These are phyloP conservation scores for Podaxis sp. DNA, from an alignment of 768 basidiomycete species.

Conservation along the genomic window DNA sequence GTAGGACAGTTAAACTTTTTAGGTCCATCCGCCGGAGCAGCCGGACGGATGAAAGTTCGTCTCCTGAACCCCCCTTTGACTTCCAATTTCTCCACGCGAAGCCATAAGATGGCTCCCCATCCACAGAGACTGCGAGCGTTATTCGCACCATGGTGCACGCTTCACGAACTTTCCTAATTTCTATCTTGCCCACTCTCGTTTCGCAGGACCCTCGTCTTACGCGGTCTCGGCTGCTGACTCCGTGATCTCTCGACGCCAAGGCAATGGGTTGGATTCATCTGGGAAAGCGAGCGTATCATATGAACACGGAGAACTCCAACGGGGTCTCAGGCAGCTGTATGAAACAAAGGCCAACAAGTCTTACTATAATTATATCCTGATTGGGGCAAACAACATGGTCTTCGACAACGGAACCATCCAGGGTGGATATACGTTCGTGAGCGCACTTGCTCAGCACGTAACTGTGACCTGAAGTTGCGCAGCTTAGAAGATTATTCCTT, in stretches of 20 bases:
- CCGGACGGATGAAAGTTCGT: neutral
- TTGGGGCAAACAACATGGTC: constrained; percentile 35
- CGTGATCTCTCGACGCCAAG: constrained; percentile 37
- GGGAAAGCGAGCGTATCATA: constrained; percentile 33
- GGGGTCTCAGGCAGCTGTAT: constrained; percentile 34
- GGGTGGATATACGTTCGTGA: constrained; percentile 32
- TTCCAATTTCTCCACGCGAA: constrained; percentile 4
- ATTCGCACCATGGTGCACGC: neutral
- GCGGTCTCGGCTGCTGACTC: constrained; percentile 45
- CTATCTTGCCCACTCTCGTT: neutral
- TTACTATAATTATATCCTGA: constrained; percentile 37
- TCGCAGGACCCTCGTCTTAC: constrained; percentile 32
- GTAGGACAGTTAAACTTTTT: too few species aligned
- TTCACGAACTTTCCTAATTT: neutral
- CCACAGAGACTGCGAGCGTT: too few species aligned
- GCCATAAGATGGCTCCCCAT: neutral
- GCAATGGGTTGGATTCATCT: constrained; percentile 31
- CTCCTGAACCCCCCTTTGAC: neutral
- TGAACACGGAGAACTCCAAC: constrained; percentile 35
- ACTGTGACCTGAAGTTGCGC: neutral
- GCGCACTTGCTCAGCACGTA: neutral
- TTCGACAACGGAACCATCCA: constrained; percentile 32
- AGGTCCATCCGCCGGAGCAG: neutral
- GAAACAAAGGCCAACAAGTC: constrained; percentile 35
- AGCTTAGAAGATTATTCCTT: constrained; percentile 29